Base-by-base conservation (phyloP, 495 filamentous ascomycete genomes). In the Trichoderma erinaceum region DNA sequence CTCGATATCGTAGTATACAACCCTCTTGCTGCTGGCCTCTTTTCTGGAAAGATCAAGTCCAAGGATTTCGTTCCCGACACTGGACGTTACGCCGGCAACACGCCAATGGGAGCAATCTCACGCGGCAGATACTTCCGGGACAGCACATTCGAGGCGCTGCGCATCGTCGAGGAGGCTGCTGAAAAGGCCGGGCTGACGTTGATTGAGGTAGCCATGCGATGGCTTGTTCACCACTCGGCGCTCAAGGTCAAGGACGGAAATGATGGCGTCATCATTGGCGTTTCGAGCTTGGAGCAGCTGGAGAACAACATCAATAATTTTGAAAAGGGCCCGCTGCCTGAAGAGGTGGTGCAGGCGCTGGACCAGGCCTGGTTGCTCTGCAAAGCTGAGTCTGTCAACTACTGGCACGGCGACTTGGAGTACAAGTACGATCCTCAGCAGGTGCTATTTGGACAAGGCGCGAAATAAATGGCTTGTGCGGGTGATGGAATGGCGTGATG, bases 1-100 rank as follows among this genome's bases (percentile, higher is more conserved):
- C 81, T 97, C 35, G 90, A 95, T 69, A 85, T 97, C 29, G 92
- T 97, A 32, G 82, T 94, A n/a, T 97, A 97, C 78, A 97, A 97
- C 75, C 93, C 93, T 0, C 79, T 91, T 65, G 92, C 91, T 12
- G 93, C 92, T 6, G 93, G 93, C 0, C 76, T 97, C 23, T 90
- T 97, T 73, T 89, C 88, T 29, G 92, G 93, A 66, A 95, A 95
- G 74, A 93, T 92, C 80, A 93, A 91, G 79, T 83, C 84, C 44
- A 78, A 75, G 38, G 90, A 91, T 73, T 71, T 77, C 15, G 77
- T 88, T 0, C 90, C 91, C 6, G 74, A 76, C 0, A 84, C 87
- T 63, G 92, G 93, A 5, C 84, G 93, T 16, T 97, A 87, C 77
- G 77, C 76, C n/a, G 73, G 76, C 16, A 66, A 65, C 1, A 74